These are phyloP conservation scores for Pseudogymnoascus sp. DNA, from an alignment of 2,329 filamentous ascomycete genomes.

Conservation along the genomic window DNA sequence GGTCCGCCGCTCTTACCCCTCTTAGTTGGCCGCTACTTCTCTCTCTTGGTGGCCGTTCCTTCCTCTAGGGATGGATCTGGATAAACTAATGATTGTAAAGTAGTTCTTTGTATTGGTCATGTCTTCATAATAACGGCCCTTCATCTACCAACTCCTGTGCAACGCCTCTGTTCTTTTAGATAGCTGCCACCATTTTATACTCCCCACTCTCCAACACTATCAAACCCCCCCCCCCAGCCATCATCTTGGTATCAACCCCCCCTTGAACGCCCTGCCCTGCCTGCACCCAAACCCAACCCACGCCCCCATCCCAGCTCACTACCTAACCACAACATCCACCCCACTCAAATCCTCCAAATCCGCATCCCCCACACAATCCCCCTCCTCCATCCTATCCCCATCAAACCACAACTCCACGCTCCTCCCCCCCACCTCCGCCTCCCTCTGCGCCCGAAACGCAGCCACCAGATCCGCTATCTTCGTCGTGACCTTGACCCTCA, in stretches of 20 bases:
- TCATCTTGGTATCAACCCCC: not conserved
- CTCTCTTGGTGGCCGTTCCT: too few species aligned
- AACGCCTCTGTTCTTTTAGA: not conserved
- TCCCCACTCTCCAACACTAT: not conserved
- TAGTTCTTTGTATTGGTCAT: not conserved
- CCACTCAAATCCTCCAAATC: constrained; percentile 69
- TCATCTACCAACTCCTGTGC: not conserved
- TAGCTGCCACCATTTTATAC: not conserved
- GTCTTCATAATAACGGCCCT: not conserved
- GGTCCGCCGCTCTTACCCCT: not conserved
- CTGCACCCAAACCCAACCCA: not conserved
- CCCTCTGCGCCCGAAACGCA: constrained; percentile 47
- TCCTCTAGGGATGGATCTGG: too few species aligned
- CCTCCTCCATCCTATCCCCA: constrained; percentile 59
- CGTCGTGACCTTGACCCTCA: constrained; percentile 47
- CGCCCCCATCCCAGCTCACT: not conserved
- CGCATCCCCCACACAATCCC: constrained; percentile 52
- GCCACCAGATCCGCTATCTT: constrained; percentile 53
- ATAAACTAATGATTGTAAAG: not conserved
- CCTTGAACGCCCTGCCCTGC: not conserved
- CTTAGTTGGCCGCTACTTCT: not conserved
- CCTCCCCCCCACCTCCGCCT: constrained; percentile 42
- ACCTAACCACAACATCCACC: constrained; percentile 64
- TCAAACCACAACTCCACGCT: constrained; percentile 63
- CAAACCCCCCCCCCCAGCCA: not conserved